Conservation (phyloP, 2,329 filamentous ascomycete genomes). For the Fusarium guadeloupense region DNA sequence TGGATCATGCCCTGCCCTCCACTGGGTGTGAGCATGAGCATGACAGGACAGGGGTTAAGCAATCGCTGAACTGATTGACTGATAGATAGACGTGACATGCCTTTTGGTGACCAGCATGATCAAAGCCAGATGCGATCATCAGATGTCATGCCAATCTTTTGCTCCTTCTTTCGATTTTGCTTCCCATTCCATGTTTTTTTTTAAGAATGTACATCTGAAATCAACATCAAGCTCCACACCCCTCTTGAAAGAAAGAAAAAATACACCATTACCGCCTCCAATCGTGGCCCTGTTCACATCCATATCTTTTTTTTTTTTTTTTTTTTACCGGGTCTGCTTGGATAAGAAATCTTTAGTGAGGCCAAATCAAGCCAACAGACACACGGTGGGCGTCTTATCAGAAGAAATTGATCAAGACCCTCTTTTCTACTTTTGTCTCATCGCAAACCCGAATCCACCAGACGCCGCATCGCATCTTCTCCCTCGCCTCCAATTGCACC, state of each 20-base stretch:
- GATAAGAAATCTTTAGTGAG: slow-evolving; percentile 19
- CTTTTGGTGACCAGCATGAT: slow-evolving; percentile 26
- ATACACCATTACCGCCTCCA: slow-evolving; percentile 33
- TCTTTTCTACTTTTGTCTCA: slow-evolving; percentile 42
- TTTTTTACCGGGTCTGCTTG: slow-evolving; percentile 18
- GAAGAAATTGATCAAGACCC: slow-evolving; percentile 31
- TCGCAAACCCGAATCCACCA: slow-evolving; percentile 40
- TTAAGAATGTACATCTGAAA: slow-evolving; percentile 10
- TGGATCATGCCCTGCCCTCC: slow-evolving; percentile 31
- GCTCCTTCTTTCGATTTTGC: slow-evolving; percentile 5
- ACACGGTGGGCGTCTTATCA: slow-evolving; percentile 42
- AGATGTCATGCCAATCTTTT: slow-evolving; percentile 31
- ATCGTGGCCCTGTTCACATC: slow-evolving; percentile 19
- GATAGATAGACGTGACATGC: too few relatives aligned
- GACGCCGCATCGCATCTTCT: slow-evolving; percentile 32
- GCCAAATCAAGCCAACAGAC: too few relatives aligned
- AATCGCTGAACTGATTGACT: slow-evolving; percentile 21
- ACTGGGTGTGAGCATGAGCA: too few relatives aligned
- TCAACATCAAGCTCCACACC: slow-evolving; percentile 22
- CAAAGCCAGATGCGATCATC: slow-evolving; percentile 35
- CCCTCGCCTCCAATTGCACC: slow-evolving; percentile 35
- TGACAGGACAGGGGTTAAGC: slow-evolving; percentile 12
- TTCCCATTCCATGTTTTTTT: slow-evolving; percentile 1
- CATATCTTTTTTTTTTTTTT: slow-evolving; percentile 7
- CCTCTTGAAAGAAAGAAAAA: slow-evolving; percentile 22